Evolutionary conservation across 176 grass and related monocot genomes (phyloP).

Genomic region (Bonia amplexicaulis): DNA sequence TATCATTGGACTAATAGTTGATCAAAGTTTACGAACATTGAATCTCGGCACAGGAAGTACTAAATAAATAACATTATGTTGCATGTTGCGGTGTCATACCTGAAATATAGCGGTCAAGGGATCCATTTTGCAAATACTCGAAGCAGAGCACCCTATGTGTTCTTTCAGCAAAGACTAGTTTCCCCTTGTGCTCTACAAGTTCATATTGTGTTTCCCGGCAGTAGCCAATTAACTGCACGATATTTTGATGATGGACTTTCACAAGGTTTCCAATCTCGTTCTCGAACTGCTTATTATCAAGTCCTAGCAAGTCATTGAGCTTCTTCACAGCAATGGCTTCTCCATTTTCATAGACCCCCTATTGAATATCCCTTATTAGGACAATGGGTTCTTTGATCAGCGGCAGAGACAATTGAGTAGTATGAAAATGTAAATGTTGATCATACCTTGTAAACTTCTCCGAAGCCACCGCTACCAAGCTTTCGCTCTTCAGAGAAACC

Average conservation of each 20-base stretch:
- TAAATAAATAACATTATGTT: too few relatives aligned
- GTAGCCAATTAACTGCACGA: not conserved
- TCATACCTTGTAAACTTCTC: too few relatives aligned
- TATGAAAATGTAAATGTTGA: too few relatives aligned
- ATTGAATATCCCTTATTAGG: not conserved
- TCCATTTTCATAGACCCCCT: not conserved
- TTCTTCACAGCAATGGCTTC: not conserved
- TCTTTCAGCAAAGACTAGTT: not conserved
- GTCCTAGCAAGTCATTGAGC: not conserved
- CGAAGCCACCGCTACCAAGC: too few relatives aligned
- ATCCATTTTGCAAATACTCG: not conserved
- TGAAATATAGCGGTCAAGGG: not conserved
- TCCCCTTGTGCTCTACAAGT: accelerated
- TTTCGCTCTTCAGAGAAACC: too few relatives aligned
- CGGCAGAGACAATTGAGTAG: too few relatives aligned
- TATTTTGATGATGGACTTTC: not conserved
- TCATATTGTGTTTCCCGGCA: not conserved
- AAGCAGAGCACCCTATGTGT: not conserved
- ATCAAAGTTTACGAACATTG: too few relatives aligned
- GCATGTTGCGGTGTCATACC: not conserved
- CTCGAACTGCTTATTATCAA: not conserved
- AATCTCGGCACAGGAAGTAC: too few relatives aligned
- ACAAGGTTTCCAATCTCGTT: not conserved
- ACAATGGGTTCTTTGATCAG: too few relatives aligned
- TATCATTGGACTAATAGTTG: too few relatives aligned